Percentiles rank a stretch among this genome's conserved stretches.
phyloP scores from a whole-genome alignment of 805 yeast species.

The Ogataea philodendri region DNA sequence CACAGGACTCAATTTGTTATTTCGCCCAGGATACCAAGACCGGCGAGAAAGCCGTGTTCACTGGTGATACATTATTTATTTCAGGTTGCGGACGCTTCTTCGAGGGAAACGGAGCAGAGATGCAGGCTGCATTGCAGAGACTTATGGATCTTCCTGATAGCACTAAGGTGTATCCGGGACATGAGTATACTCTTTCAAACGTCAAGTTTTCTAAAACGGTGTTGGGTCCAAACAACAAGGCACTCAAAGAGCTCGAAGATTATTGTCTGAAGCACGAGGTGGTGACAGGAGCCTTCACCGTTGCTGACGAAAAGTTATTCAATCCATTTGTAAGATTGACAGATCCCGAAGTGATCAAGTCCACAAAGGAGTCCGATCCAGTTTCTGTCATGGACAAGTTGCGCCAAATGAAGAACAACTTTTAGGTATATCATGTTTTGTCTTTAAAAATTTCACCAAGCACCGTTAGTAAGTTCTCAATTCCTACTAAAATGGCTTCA shows the following conservation, averaged over 20 bases:
- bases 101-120: constrained; percentile 82
- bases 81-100: constrained; percentile 97
- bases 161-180: constrained; percentile 87
- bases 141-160: constrained; percentile 63
- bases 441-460: constrained; percentile 39
- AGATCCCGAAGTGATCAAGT: constrained; percentile 60
- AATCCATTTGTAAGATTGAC: constrained; percentile 87
- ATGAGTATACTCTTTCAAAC: constrained; percentile 87
- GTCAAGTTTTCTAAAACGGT: constrained; percentile 72
- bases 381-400: constrained; percentile 67
- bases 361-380: constrained; percentile 51
- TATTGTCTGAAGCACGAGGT: constrained; percentile 56
- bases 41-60: constrained; percentile 72
- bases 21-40: constrained; percentile 63
- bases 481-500: constrained; percentile 66
- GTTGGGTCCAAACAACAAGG: constrained; percentile 44
- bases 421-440: constrained; percentile 10
- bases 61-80: constrained; percentile 93
- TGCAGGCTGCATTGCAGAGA: constrained; percentile 67
- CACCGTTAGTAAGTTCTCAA: constrained; percentile 63
- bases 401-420: constrained; percentile 39
- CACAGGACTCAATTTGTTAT: constrained; percentile 94
- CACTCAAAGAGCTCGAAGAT: constrained; percentile 52
- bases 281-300: constrained; percentile 84
- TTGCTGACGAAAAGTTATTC: constrained; percentile 73